Base-by-base conservation (phyloP, 345 rosid species). In the Gossypium arboreum region DNA sequence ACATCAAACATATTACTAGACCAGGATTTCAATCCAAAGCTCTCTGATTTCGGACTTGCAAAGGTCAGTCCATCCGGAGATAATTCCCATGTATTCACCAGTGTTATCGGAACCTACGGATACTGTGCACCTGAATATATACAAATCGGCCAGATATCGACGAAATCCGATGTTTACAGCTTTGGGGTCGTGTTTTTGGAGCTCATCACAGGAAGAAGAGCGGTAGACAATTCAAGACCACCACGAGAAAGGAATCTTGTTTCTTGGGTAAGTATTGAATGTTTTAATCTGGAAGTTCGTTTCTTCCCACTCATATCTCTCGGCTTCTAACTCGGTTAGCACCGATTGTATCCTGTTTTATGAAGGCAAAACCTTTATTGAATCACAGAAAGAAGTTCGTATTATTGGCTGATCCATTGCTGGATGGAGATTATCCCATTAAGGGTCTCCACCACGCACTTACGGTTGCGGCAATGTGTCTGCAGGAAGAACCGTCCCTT, bases 31-130 rank as follows among this genome's bases (percentile, higher is more conserved):
- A 85, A 83, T 58, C 88, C 97, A 2, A 92, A 88, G 78, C 94
- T 92, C 20, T 90, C 97, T 4, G 97, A 92, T 85, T 92, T 92
- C 16, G 97, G 97, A 41, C 86, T 92, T 69, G 97, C 94, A 39
- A 92, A 92, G 77, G 88, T 92, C 15, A 93, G 97, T 72, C 94
- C 94, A 2, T 88, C 90, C 0, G 97, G 91, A 50, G 92, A 85
- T 16, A 81, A 85, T 78, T 71, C 89, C 52, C 85, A 92, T 78
- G 91, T 92, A 24, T 90, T 92, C 52, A 90, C 97, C 12, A 84
- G 97, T 81, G 97, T 92, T 71, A 92, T 92, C 91, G 97, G 97
- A 67, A 92, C 97, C 17, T 92, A 90, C 24, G 97, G 97, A 29
- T 90, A 88, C 22, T 91, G 97, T 71, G 90, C 97, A 5, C 97